These are phyloP conservation scores for Chalciporus pseudorubinellus DNA, from an alignment of 768 basidiomycete genomes.

Conservation along the genomic window DNA sequence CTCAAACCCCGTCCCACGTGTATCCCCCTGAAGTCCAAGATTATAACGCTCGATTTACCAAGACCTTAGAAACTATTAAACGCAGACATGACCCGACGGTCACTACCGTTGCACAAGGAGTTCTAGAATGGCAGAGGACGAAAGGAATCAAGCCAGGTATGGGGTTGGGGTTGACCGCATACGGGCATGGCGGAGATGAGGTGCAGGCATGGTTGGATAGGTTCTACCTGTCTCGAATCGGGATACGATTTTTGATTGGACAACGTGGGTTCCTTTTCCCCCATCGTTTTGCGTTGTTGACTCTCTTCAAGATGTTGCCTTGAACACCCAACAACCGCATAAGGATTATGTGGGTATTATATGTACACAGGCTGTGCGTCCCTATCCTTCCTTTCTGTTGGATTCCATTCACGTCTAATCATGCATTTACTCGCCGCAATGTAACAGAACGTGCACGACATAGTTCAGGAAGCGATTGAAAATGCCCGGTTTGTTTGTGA, in stretches of 20 bases:
- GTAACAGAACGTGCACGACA: constrained; percentile 85
- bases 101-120: constrained; percentile 93
- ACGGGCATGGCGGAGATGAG: constrained; percentile 73
- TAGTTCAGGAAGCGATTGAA: constrained; percentile 96
- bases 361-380: constrained; percentile 81
- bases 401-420: no score
- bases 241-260: constrained; percentile 94
- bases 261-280: constrained; percentile 61
- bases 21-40: constrained; percentile 95
- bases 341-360: constrained; percentile 96
- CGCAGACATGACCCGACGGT: constrained; percentile 95
- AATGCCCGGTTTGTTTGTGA: constrained; percentile 94
- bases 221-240: constrained; percentile 94
- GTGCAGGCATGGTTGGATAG: constrained; percentile 96
- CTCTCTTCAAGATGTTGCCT: constrained; percentile 72
- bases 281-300: neutral
- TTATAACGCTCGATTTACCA: constrained; percentile 91
- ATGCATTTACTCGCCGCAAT: neutral
- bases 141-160: constrained; percentile 30
- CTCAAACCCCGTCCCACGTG: constrained; percentile 60
- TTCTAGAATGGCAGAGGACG: constrained; percentile 89
- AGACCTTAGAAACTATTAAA: constrained; percentile 84
- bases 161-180: constrained; percentile 24
- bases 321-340: constrained; percentile 90
- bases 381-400: no score